Evolutionary conservation across 768 basidiomycete species (phyloP).

Genomic region (Megacollybia marginata): DNA sequence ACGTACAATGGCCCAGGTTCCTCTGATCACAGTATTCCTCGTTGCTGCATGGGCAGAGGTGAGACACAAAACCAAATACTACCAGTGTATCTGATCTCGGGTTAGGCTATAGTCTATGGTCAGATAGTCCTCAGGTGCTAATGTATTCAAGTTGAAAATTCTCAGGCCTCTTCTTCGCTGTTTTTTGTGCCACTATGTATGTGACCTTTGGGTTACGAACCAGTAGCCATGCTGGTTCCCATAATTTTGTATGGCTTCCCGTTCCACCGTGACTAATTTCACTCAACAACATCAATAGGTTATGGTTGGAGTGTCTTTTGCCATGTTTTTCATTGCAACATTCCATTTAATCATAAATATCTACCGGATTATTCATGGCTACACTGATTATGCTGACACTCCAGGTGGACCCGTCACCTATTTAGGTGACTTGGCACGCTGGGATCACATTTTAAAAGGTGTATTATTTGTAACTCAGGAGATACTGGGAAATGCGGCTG

Average conservation of each 20-base stretch:
- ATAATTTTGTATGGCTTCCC: constrained; percentile 2
- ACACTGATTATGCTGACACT: constrained; percentile 1
- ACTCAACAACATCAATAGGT: constrained; percentile 2
- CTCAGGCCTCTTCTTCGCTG: constrained; percentile 7
- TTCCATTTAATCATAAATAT: constrained; percentile 12
- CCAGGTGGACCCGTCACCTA: constrained; percentile 11
- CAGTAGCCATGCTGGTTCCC: background rate
- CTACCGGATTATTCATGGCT: constrained; percentile 9
- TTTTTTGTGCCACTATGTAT: constrained; percentile 9
- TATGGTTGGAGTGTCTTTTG: constrained; percentile 9
- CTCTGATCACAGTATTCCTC: constrained; percentile 10
- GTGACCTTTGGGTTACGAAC: constrained; percentile 1
- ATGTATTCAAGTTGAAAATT: background rate
- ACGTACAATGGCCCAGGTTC: constrained; percentile 8
- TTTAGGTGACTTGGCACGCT: constrained; percentile 8
- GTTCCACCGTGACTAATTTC: background rate
- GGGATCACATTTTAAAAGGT: constrained; percentile 14
- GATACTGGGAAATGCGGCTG: constrained; percentile 11
- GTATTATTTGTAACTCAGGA: constrained; percentile 10
- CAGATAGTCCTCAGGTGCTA: background rate
- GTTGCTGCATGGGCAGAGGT: constrained; percentile 15
- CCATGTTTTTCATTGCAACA: constrained; percentile 13
- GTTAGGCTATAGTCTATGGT: constrained; percentile 3
- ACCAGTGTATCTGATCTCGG: background rate
- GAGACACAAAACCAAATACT: background rate